Base-by-base conservation (phyloP, 768 basidiomycete species). In the Bullera alba region DNA sequence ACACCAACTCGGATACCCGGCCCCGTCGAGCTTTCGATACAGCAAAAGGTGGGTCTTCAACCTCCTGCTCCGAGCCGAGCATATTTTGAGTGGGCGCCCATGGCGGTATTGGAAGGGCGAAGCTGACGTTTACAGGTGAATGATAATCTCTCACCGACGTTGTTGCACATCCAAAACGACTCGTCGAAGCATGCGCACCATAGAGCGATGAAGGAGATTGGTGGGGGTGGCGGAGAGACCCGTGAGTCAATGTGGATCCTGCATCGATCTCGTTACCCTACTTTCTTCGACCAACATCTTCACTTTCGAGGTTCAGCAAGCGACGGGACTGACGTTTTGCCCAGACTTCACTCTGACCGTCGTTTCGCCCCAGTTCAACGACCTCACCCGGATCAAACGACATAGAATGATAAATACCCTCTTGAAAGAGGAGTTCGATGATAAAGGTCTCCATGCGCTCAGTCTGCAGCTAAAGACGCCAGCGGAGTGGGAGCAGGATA, bases 371-470 rank as follows among this genome's bases (percentile, higher is more conserved):
- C 27, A 53, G 32, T 74, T 74, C 56, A 45, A 50, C 3, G 58
- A 57, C 17, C 58, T 74, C 63, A 49, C 70, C 2, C 56, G 58
- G 8, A 75, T 77, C 42, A 67, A 67, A 12, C 67, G 76, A 23
- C 76, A 77, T 57, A 57, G 76, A 16, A 50, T 76, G 37, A 74
- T 77, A 46, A 76, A 77, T 57, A 58, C 56, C 7, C 46, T 75
- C 19, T 57, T 77, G 8, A 73, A 72, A 48, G 72, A 74, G 1
- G 73, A 76, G 48, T 75, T 77, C 25, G 65, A 70, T 34, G 64
- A 63, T 15, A 59, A 55, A 21, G 76, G 76, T 8, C 50, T 77
- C 30, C 76, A 77, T 48, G 76, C 76, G 1, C 59, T 77, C 37
- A 69, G 68, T 47, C 53, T 77, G 54, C 61, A 69, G 47, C 55